Conservation (phyloP, 2,329 filamentous ascomycete species). For the Neurospora sp. region DNA sequence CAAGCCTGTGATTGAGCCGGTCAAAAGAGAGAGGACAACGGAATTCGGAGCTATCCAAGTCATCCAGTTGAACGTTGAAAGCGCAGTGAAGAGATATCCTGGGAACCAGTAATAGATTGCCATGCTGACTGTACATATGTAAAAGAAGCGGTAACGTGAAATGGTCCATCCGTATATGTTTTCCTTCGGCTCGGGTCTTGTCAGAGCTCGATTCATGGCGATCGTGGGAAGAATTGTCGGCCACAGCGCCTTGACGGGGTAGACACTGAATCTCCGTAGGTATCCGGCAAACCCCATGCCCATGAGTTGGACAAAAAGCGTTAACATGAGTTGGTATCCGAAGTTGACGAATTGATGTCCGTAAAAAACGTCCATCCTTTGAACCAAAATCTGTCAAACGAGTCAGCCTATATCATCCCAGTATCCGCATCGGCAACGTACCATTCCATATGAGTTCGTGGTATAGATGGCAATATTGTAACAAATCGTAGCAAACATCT, state of each 20-base stretch:
- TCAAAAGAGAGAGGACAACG: constrained; percentile 32
- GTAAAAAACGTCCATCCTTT: constrained; percentile 29
- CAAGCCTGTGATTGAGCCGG: constrained; percentile 29
- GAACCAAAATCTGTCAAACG: constrained; percentile 20
- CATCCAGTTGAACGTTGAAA: constrained; percentile 39
- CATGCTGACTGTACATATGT: constrained; percentile 26
- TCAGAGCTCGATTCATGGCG: constrained; percentile 25
- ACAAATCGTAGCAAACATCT: constrained; percentile 31
- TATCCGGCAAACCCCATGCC: constrained; percentile 34
- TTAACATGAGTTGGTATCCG: constrained; percentile 30
- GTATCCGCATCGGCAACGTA: background rate
- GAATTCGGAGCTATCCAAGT: constrained; percentile 39
- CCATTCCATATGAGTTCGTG: constrained; percentile 25
- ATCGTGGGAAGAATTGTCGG: constrained; percentile 30
- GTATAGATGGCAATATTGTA: constrained; percentile 27
- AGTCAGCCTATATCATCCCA: background rate
- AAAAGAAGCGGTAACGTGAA: constrained; percentile 34
- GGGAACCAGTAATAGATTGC: constrained; percentile 40
- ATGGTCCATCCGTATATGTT: constrained; percentile 33
- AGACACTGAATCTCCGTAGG: constrained; percentile 28
- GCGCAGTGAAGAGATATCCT: constrained; percentile 32
- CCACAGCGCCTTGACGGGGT: constrained; percentile 30
- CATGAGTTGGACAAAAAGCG: constrained; percentile 31
- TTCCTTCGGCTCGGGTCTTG: constrained; percentile 25
- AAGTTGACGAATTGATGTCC: constrained; percentile 29